Conservation (phyloP, 768 basidiomycete species). For the button mushroom (Agaricus bisporus) region DNA sequence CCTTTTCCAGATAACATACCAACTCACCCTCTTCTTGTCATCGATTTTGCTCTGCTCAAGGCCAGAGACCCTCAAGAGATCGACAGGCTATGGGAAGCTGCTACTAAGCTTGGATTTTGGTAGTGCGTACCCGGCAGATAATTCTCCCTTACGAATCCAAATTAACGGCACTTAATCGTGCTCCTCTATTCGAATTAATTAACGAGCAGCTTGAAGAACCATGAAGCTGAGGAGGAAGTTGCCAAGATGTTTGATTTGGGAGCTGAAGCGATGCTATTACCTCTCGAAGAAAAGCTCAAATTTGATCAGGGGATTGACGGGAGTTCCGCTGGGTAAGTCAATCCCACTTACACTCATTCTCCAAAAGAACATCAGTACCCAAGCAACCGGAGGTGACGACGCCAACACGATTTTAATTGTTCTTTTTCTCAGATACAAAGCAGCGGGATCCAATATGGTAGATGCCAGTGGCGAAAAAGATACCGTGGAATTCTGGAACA, state of each 20-base stretch:
- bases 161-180: no score
- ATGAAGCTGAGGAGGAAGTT: slow-evolving; percentile 42
- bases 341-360: not conserved
- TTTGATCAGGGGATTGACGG: slow-evolving; percentile 52
- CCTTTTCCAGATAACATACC: slow-evolving; percentile 47
- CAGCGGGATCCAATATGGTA: slow-evolving; percentile 53
- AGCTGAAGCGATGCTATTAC: slow-evolving; percentile 45
- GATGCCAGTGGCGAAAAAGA: slow-evolving; percentile 54
- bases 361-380: slow-evolving; percentile 13
- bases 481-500: slow-evolving; percentile 57
- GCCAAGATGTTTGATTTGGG: slow-evolving; percentile 52
- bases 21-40: slow-evolving; percentile 47
- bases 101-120: slow-evolving; percentile 59
- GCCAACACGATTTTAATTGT: not conserved
- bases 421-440: slow-evolving; percentile 46
- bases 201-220: slow-evolving; percentile 43
- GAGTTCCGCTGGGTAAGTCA: slow-evolving; percentile 29
- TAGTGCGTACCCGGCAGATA: slow-evolving; percentile 37
- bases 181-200: no score
- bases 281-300: slow-evolving; percentile 50
- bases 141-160: not conserved
- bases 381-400: not conserved
- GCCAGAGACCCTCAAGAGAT: slow-evolving; percentile 36
- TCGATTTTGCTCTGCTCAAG: slow-evolving; percentile 47
- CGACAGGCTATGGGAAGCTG: slow-evolving; percentile 49